Percentiles rank a stretch among this genome's conserved stretches.
phyloP scores from a whole-genome alignment of 2,329 filamentous ascomycete genomes.

The Ilyonectria mors-panacis region DNA sequence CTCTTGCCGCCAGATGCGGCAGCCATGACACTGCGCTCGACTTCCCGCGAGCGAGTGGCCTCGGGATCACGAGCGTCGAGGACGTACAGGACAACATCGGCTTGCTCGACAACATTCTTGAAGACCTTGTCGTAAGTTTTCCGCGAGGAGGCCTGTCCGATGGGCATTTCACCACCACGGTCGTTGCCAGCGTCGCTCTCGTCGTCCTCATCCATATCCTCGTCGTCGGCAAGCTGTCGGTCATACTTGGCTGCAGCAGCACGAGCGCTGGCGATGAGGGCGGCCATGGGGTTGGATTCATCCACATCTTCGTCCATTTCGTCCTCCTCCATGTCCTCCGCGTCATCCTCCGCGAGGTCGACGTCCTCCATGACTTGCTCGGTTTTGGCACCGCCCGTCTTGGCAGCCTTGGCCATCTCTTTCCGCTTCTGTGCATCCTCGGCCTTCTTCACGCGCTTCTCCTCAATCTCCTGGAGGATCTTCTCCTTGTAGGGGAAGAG shows the following conservation, averaged over 20 bases:
- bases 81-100: conserved; percentile 93
- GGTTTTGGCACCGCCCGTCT: conserved; percentile 66
- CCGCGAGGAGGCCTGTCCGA: conserved; percentile 76
- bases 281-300: conserved; percentile 89
- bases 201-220: conserved; percentile 67
- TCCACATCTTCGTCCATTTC: conserved; percentile 72
- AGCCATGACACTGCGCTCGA: conserved; percentile 94
- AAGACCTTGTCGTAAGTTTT: conserved; percentile 96
- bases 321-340: conserved; percentile 66
- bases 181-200: conserved; percentile 65
- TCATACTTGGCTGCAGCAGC: conserved; percentile 85
- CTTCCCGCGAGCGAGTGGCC: conserved; percentile 89
- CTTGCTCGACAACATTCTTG: conserved; percentile 90
- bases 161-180: conserved; percentile 66
- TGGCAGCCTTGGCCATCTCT: conserved; percentile 79
- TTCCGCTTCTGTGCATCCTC: conserved; percentile 81
- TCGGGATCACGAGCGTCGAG: conserved; percentile 93
- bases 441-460: conserved; percentile 83
- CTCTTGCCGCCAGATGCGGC: conserved; percentile 86
- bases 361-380: conserved; percentile 63
- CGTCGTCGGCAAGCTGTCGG: conserved; percentile 72
- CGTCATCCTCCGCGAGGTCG: conserved; percentile 63
- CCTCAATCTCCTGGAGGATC: conserved; percentile 94
- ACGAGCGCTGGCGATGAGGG: conserved; percentile 87
- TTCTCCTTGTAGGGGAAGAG: conserved; percentile 98